Evolutionary conservation across 495 filamentous ascomycete species (phyloP).

Genomic region (Astrocystis sublimbata): DNA sequence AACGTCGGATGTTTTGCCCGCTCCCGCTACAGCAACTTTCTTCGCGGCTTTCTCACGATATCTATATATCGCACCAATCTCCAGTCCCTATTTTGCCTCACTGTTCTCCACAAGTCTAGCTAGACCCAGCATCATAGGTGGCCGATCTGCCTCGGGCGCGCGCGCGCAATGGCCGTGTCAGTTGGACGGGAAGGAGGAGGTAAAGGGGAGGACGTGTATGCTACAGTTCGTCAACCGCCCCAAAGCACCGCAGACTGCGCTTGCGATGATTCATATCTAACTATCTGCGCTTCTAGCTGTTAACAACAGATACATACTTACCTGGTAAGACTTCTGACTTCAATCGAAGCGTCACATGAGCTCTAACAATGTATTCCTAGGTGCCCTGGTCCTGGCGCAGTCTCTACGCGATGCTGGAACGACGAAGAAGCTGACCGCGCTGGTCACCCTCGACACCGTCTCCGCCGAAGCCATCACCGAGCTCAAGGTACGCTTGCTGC

Average conservation of each 20-base stretch:
- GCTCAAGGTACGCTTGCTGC: conserved; percentile 57
- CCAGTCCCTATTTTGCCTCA: neutral
- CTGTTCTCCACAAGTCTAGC: no score
- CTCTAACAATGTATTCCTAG: conserved; percentile 46
- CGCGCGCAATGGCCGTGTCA: conserved; percentile 40
- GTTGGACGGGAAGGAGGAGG: conserved; percentile 19
- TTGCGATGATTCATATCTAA: conserved; percentile 30
- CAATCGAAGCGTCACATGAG: conserved; percentile 22
- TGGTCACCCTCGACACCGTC: conserved; percentile 77
- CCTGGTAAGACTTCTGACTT: conserved; percentile 62
- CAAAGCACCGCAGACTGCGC: conserved; percentile 1
- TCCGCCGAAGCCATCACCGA: conserved; percentile 70
- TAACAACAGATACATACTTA: conserved; percentile 86
- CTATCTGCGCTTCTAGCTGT: conserved; percentile 58
- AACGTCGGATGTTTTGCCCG: no score
- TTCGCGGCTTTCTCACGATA: no score
- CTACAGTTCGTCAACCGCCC: conserved; percentile 47
- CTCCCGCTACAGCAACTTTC: no score
- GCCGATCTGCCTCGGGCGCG: conserved; percentile 21
- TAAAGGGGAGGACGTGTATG: conserved; percentile 55
- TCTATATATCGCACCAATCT: neutral
- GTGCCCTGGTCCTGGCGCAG: conserved; percentile 90
- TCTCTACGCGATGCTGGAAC: conserved; percentile 92
- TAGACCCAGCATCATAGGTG: conserved; percentile 12
- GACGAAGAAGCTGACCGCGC: conserved; percentile 77